A percentile compares a stretch with the other conserved stretches of the same genome.
Conservation (phyloP, 805 yeast genomes). For the Scheffersomyces ergatensis region DNA sequence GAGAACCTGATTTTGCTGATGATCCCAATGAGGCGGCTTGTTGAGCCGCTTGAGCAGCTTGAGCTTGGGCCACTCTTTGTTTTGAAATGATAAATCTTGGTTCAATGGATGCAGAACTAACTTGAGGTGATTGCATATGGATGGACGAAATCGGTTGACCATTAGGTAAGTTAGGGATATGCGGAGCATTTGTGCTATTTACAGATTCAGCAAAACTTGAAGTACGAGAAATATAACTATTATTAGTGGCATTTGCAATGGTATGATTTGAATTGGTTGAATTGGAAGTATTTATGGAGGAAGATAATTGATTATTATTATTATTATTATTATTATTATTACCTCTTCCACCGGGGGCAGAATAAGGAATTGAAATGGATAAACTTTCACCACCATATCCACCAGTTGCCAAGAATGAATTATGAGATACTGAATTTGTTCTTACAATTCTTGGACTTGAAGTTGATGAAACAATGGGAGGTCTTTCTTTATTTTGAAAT, state of each 20-base stretch:
- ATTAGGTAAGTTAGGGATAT: conserved; percentile 51
- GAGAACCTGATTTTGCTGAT: conserved; percentile 39
- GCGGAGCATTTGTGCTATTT: conserved; percentile 13
- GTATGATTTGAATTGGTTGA: conserved; percentile 38
- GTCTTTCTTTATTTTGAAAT: conserved; percentile 12
- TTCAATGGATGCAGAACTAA: conserved; percentile 61
- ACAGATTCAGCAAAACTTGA: not conserved
- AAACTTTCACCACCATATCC: conserved; percentile 38
- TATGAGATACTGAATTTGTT: conserved; percentile 38
- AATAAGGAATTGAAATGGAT: conserved; percentile 64
- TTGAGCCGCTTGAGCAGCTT: conserved; percentile 39
- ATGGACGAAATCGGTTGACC: conserved; percentile 61
- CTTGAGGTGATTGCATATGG: conserved; percentile 69
- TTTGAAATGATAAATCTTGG: conserved; percentile 83
- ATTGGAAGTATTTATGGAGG: conserved; percentile 1
- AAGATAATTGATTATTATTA: conserved; percentile 21
- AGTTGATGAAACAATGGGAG: conserved; percentile 16
- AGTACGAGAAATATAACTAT: not conserved
- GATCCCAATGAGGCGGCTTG: conserved; percentile 32
- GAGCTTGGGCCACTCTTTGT: conserved; percentile 61
- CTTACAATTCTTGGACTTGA: conserved; percentile 42
- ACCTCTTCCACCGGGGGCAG: conserved; percentile 63
- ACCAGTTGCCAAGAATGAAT: conserved; percentile 25
- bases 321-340: no score
- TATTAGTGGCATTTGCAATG: conserved; percentile 35